Conservation (phyloP, 169 alveolate species). For the Plasmodium yoelii region DNA sequence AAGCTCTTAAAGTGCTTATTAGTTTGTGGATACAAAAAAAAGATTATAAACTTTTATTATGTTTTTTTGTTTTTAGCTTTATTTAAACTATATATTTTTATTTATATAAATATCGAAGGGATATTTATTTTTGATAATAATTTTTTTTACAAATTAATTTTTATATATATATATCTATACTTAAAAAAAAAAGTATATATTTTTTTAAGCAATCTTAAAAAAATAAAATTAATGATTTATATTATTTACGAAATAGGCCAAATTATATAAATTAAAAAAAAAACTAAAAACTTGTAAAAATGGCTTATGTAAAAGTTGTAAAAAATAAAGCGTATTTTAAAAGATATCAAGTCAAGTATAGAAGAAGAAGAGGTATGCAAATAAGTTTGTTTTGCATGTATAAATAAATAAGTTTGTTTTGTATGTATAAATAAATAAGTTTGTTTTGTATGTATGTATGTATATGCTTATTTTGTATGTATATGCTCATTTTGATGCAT, state of each 20-base stretch:
- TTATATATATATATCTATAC: neutral
- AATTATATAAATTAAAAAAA: conserved; percentile 13
- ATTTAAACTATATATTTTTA: neutral
- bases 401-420: neutral
- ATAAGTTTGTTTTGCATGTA: neutral
- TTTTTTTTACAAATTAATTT: neutral
- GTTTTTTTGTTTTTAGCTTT: neutral
- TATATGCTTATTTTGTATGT: too few species aligned
- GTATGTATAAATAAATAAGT: neutral
- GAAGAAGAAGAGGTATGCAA: conserved; percentile 97
- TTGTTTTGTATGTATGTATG: too few species aligned
- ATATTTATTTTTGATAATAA: conserved; percentile 8
- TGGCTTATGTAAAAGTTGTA: conserved; percentile 98
- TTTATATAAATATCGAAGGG: neutral
- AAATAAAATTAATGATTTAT: neutral
- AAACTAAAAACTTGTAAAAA: conserved; percentile 73
- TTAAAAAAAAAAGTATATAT: neutral
- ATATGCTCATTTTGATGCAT: neutral
- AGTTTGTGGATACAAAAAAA: too few species aligned
- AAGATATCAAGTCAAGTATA: conserved; percentile 99
- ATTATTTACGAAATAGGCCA: neutral
- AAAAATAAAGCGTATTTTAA: conserved; percentile 99
- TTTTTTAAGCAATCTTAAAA: conserved; percentile 8
- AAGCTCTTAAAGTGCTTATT: too few species aligned
- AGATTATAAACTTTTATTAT: too few species aligned